phyloP scores from a whole-genome alignment of 495 filamentous ascomycete genomes.

The Penicillium fimorum region DNA sequence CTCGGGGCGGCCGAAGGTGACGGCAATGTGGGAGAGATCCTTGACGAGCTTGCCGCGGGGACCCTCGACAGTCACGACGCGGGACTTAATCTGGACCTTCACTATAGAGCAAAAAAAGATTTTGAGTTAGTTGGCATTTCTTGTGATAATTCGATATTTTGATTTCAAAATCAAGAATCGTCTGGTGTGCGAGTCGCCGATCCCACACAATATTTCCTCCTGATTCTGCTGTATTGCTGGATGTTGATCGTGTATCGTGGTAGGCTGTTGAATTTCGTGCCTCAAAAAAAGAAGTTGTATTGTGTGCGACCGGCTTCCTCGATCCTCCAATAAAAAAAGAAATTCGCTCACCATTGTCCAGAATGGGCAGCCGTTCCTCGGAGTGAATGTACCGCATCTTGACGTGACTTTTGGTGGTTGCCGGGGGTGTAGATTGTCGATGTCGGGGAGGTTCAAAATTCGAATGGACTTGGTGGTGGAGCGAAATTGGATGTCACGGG shows the following conservation, averaged over 20 bases:
- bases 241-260: not conserved
- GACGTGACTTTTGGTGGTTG: constrained; percentile 51
- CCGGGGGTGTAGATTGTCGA: constrained; percentile 48
- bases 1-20: constrained; percentile 85
- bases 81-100: constrained; percentile 93
- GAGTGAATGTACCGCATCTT: constrained; percentile 99
- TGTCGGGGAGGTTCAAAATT: constrained; percentile 50
- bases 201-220: constrained; percentile 15
- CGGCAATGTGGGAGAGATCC: constrained; percentile 91
- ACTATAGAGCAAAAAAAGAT: constrained; percentile 56
- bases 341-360: constrained; percentile 83
- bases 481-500: constrained; percentile 45
- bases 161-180: not conserved
- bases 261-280: constrained; percentile 4
- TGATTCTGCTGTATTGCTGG: not conserved
- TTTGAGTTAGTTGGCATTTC: constrained; percentile 25
- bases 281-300: constrained; percentile 8
- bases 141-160: constrained; percentile 1
- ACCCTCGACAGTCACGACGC: constrained; percentile 92
- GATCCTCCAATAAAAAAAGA: constrained; percentile 19
- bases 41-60: constrained; percentile 93
- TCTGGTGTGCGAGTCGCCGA: constrained; percentile 9
- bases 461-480: constrained; percentile 46
- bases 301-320: constrained; percentile 16
- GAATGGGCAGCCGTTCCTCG: constrained; percentile 87